Percentiles rank a stretch among this genome's conserved stretches.
Evolutionary conservation across 768 basidiomycete species (phyloP).

Genomic region (Inosperma sp.): DNA sequence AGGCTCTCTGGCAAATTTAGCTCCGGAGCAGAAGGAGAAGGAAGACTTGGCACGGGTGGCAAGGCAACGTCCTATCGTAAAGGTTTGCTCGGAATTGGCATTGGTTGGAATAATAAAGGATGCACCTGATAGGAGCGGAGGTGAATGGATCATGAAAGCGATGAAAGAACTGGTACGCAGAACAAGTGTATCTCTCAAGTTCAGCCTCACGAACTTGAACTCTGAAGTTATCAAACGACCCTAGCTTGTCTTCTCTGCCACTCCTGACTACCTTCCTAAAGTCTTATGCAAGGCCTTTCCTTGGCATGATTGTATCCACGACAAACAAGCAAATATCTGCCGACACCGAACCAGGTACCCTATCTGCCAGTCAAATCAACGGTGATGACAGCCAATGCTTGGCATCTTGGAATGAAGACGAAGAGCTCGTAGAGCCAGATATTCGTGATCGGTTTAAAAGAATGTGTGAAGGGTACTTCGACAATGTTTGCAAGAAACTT

Average conservation of each 20-base stretch:
- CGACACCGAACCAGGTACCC: constrained; percentile 50
- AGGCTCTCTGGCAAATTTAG: constrained; percentile 49
- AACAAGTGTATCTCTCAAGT: not conserved
- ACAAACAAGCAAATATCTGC: constrained; percentile 55
- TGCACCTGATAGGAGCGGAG: constrained; percentile 62
- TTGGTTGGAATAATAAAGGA: constrained; percentile 81
- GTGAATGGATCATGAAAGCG: constrained; percentile 87
- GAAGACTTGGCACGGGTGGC: constrained; percentile 77
- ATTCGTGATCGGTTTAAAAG: constrained; percentile 85
- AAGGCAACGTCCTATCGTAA: constrained; percentile 79
- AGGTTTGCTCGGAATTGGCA: constrained; percentile 87
- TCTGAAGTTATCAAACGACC: constrained; percentile 78
- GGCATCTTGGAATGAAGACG: constrained; percentile 43
- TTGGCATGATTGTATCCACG: constrained; percentile 62
- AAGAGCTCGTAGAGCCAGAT: constrained; percentile 81
- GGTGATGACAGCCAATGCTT: constrained; percentile 38
- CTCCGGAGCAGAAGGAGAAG: constrained; percentile 83
- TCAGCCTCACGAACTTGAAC: constrained; percentile 10
- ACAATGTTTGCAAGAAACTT: constrained; percentile 85
- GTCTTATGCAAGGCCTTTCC: constrained; percentile 81
- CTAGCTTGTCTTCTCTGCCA: constrained; percentile 80
- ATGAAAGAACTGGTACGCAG: constrained; percentile 75
- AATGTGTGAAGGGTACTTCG: constrained; percentile 93
- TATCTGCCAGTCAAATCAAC: constrained; percentile 38
- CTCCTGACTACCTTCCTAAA: constrained; percentile 91